Percentiles rank a stretch among this genome's conserved stretches.
These are phyloP conservation scores for Tulasnella calospora DNA, from an alignment of 768 basidiomycete genomes.

Conservation along the genomic window DNA sequence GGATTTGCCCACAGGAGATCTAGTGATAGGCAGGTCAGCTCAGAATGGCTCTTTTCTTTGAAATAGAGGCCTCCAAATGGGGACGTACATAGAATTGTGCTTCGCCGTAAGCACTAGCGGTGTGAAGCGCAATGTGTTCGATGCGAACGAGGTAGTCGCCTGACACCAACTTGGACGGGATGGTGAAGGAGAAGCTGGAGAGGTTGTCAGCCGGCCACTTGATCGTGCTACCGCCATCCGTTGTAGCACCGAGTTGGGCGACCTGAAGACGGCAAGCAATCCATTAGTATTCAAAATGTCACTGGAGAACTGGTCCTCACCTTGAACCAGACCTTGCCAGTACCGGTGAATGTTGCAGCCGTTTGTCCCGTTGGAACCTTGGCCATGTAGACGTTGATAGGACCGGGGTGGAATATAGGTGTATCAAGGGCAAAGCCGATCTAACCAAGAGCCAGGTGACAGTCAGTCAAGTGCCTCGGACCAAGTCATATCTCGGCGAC, in stretches of 20 bases:
- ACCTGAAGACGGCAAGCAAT: neutral
- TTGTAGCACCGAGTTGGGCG: neutral
- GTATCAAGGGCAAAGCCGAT: conserved; percentile 34
- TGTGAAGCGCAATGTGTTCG: conserved; percentile 21
- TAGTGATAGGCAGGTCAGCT: neutral
- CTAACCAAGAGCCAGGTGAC: conserved; percentile 10
- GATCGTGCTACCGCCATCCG: conserved; percentile 6
- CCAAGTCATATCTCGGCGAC: neutral
- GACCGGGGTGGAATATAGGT: conserved; percentile 24
- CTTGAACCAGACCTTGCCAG: conserved; percentile 23
- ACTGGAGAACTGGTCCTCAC: neutral
- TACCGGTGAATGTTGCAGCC: conserved; percentile 19
- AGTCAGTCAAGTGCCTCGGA: too few relatives aligned
- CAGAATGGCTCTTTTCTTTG: too few relatives aligned
- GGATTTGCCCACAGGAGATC: neutral
- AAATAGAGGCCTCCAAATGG: neutral
- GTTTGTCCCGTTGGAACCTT: conserved; percentile 15
- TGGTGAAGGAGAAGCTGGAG: neutral
- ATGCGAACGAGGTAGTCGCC: conserved; percentile 21
- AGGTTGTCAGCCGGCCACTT: neutral
- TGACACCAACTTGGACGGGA: neutral
- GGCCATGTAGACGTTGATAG: conserved; percentile 17
- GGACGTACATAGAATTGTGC: conserved; percentile 2
- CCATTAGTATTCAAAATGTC: too few relatives aligned
- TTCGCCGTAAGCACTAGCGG: neutral